Evolutionary conservation across 768 basidiomycete genomes (phyloP), one percentile per base, ranked within the genome.

Genomic region (Rubroboletus pulcherrimus): DNA sequence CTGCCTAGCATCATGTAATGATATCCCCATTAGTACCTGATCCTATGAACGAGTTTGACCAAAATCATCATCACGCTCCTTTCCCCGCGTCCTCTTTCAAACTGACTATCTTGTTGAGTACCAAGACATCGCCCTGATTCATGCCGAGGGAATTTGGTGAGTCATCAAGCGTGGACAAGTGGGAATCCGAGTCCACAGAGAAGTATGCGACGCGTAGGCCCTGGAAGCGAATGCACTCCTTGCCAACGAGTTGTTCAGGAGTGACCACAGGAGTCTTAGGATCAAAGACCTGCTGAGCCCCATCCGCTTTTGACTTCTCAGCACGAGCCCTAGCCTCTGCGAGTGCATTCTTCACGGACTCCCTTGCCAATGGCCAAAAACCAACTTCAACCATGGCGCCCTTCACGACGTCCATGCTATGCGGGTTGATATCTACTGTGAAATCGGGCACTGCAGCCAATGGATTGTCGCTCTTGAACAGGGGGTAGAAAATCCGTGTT

Each of bases 181-280:
- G 77, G 37, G 93, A 77, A 64, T 98, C 95, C 71, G 86, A 88
- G 70, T 99, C 97, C 29, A 98, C 76, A 19, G 91, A 82, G 66
- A 99, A 98, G 76, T 98, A 99, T 3, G 89, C 97, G 45, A 98
- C 86, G 10, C 97, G 85, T 66, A 98, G 78, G 8, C 94, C 97
- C 74, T 99, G 97, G 85, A 99, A 98, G 38, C 97, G 82, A 53
- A 98, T 81, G 67, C 88, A 91, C 72, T 98, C 97, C 70, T 89
- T 89, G 29, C 90, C 96, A 43, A 91, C 82, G 39, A 96, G 78
- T 70, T 92, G 90, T 52, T 85, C 87, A 4, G 70, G 66, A 7
- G 86, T 90, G 21, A 87, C 85, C 47, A 81, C 79, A 1, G 91
- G 93, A 29, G 84, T 89, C 52, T 79, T 81, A 35, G 79, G 79